Evolutionary conservation across 768 basidiomycete genomes (phyloP), one percentile per base, ranked within the genome.

Genomic region (Phaffia australis): DNA sequence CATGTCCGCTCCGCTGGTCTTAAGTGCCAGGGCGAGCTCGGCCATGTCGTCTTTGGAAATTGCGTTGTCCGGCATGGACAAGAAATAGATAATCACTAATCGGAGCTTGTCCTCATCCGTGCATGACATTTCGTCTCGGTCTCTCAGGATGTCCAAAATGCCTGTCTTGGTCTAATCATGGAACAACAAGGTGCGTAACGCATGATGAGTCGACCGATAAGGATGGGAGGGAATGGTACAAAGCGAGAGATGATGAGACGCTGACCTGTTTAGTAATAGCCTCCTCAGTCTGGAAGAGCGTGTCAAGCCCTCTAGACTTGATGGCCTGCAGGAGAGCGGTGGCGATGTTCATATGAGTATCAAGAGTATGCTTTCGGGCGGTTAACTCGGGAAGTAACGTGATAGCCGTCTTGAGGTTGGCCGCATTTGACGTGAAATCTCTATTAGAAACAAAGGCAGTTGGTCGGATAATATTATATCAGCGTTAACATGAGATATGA

Each of bases 301-400:
- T 94, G 76, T 99, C 95, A 42, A 99, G 81, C 3, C 89, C 90
- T 47, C 95, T 84, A 66, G 85, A 85, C 79, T 97, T 97, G 79
- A 99, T 95, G 48, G 95, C 86, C 75, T 94, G 91, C 32, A 99
- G 79, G 14, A 99, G 78, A 21, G 93, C 87, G 16, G 93, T 95
- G 48, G 94, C 94, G 64, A 99, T 94, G 77, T 98, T 97, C 93
- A 99, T 98, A 75, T 99, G 95, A 3, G 93, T 91, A 75, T 99
- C 95, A 29, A 99, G 82, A 1, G 89, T 93, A 42, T 91, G 89
- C 73, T 99, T 99, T 51, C 95, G 84, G 3, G 95, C 92, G 4
- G 94, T 98, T 59, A 99, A 80, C 75, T 98, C 95, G 1, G 95
- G 95, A 23, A 99, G 80, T 69, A 92, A 89, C 1, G 93, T 98